These are phyloP conservation scores for Elymus sibiricus DNA, from an alignment of 176 grass and related monocot species.

Conservation along the genomic window DNA sequence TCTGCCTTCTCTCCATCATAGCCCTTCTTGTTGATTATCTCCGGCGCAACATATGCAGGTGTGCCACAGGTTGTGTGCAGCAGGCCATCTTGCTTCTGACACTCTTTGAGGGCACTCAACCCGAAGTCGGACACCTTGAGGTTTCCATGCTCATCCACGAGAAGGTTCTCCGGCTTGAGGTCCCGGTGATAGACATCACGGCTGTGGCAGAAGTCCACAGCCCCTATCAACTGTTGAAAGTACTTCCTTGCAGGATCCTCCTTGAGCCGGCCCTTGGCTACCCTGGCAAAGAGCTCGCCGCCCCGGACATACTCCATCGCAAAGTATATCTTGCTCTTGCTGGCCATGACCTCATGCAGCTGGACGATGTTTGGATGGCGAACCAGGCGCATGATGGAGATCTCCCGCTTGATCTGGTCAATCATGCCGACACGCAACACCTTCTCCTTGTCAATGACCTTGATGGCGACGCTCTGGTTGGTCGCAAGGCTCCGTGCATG, in stretches of 20 bases:
- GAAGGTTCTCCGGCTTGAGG: slow-evolving; percentile 89
- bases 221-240: slow-evolving; percentile 73
- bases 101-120: slow-evolving; percentile 65
- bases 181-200: slow-evolving; percentile 88
- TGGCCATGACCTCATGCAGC: slow-evolving; percentile 94
- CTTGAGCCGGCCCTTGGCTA: slow-evolving; percentile 64
- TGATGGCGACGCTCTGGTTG: slow-evolving; percentile 75
- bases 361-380: slow-evolving; percentile 85
- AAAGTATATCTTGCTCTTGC: slow-evolving; percentile 91
- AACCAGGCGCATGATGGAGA: slow-evolving; percentile 71
- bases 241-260: slow-evolving; percentile 63
- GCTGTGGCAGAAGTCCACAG: slow-evolving; percentile 88
- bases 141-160: slow-evolving; percentile 76
- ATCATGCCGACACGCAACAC: slow-evolving; percentile 80
- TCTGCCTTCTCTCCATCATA: slow-evolving; percentile 92
- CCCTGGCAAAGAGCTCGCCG: slow-evolving; percentile 67
- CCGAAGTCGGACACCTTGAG: slow-evolving; percentile 91
- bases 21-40: slow-evolving; percentile 83
- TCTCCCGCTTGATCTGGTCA: slow-evolving; percentile 89
- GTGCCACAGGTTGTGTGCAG: slow-evolving; percentile 84
- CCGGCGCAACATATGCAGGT: slow-evolving; percentile 79
- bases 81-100: slow-evolving; percentile 64
- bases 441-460: slow-evolving; percentile 88
- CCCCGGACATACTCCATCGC: slow-evolving; percentile 86
- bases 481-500: slow-evolving; percentile 56